Conservation (phyloP, 805 yeast genomes). For the Ogataea degrootiae region DNA sequence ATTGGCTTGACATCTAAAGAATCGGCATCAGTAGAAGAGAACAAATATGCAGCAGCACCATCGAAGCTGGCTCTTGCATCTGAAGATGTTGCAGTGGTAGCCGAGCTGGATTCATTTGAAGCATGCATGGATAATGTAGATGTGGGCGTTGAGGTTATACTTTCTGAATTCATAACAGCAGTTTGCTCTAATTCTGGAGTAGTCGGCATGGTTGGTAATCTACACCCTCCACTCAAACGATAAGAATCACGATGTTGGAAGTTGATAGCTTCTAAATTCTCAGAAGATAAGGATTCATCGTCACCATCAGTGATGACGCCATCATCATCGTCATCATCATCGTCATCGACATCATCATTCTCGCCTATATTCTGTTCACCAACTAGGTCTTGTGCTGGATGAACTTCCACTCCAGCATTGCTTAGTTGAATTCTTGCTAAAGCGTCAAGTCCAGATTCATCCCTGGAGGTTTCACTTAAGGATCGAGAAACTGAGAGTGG, state of each 20-base stretch:
- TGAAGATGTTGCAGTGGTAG: conserved; percentile 10
- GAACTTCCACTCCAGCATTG: too few relatives aligned
- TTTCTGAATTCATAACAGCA: too few relatives aligned
- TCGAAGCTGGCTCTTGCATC: conserved; percentile 4
- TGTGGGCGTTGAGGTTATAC: too few relatives aligned
- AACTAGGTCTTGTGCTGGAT: background rate
- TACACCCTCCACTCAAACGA: background rate
- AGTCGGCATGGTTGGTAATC: too few relatives aligned
- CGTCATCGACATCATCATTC: background rate
- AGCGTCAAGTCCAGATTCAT: too few relatives aligned
- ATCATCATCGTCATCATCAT: conserved; percentile 32
- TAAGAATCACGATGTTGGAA: background rate
- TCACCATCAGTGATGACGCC: conserved; percentile 2
- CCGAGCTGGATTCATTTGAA: conserved; percentile 1
- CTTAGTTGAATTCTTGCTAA: too few relatives aligned
- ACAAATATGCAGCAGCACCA: background rate
- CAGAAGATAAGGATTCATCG: background rate
- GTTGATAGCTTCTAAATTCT: conserved; percentile 1
- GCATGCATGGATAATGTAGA: background rate
- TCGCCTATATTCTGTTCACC: background rate
- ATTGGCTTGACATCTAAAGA: background rate
- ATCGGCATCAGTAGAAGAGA: background rate
- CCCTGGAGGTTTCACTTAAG: too few relatives aligned
- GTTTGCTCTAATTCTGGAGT: too few relatives aligned
- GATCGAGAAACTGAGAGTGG: too few relatives aligned